These are phyloP conservation scores for Lachnellula willkommii DNA, from an alignment of 2,329 filamentous ascomycete genomes.

Conservation along the genomic window DNA sequence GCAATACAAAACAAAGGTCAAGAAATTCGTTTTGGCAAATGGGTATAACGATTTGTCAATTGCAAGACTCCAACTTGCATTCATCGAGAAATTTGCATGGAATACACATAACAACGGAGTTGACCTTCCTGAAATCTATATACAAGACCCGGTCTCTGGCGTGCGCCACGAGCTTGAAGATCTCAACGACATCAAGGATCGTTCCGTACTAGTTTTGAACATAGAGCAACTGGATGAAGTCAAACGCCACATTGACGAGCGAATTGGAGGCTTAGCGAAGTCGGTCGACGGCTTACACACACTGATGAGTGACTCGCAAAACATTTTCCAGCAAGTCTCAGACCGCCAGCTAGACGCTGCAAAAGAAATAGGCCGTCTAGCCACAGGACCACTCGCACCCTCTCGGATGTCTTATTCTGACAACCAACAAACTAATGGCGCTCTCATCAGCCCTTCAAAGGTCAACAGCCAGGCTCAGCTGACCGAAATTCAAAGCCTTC, in stretches of 20 bases:
- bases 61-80: conserved; percentile 84
- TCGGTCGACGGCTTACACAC: conserved; percentile 84
- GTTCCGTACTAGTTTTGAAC: conserved; percentile 91
- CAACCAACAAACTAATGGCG: conserved; percentile 18
- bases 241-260: conserved; percentile 92
- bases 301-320: conserved; percentile 76
- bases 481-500: conserved; percentile 72
- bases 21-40: conserved; percentile 86
- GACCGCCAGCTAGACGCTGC: conserved; percentile 86
- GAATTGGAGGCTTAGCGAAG: conserved; percentile 70
- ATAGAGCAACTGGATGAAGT: conserved; percentile 92
- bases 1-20: conserved; percentile 95
- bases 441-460: conserved; percentile 27
- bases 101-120: conserved; percentile 91
- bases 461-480: conserved; percentile 52
- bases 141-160: conserved; percentile 91
- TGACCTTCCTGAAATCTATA: conserved; percentile 94
- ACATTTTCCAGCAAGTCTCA: conserved; percentile 77
- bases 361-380: conserved; percentile 67
- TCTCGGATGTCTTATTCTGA: conserved; percentile 27
- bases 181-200: conserved; percentile 85
- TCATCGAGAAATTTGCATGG: conserved; percentile 99
- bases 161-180: conserved; percentile 97
- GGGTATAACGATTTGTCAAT: conserved; percentile 81
- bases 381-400: conserved; percentile 20